Base-by-base conservation (phyloP, 2,329 filamentous ascomycete genomes). In the Fusarium continuum region DNA sequence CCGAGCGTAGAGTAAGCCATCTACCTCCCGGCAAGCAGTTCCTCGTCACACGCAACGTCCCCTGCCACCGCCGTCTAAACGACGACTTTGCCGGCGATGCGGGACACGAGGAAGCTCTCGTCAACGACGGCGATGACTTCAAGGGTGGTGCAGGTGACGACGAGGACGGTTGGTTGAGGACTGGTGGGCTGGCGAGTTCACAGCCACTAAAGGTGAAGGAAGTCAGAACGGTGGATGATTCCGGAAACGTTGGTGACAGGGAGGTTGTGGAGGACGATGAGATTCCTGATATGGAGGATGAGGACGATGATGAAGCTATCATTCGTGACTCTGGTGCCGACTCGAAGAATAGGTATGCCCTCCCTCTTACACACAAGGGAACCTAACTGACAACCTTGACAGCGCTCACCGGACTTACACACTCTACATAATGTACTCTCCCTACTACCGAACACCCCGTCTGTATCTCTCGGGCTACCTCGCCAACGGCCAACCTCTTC, bases 201-300 rank as follows among this genome's bases (percentile, higher is more conserved):
- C 89, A 92, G 74, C 90, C 92, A 64, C 85, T 91, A 41, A 89
- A 91, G 78, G 88, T 88, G 20, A 83, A 86, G 69, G 92, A 97
- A 76, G 92, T 97, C 35, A 83, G 91, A 69, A 96, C 93, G 0
- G 88, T 97, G 20, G 93, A 96, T 72, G 93, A 97, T 71, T 89
- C 90, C 20, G 94, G 93, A 22, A 94, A 95, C 72, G 82, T 96
- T 38, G 92, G 90, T 13, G 91, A 93, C 55, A 83, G 85, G 53
- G 88, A 88, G 45, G 84, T 87, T 26, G 81, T 91, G 6, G 85
- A 88, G 23, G 89, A 89, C 47, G 88, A 92, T 38, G 94, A 97
- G 71, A 97, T 98, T 61, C 94, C 93, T 0, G 94, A 98, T 74
- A 98, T 98, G 93, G 95, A 98, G 74, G 95, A 98, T 64, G 94